Percentiles rank a stretch among this genome's conserved stretches.
These are phyloP conservation scores for Nakaseomyces sp. DNA, from an alignment of 1,139 yeast species.

Conservation along the genomic window DNA sequence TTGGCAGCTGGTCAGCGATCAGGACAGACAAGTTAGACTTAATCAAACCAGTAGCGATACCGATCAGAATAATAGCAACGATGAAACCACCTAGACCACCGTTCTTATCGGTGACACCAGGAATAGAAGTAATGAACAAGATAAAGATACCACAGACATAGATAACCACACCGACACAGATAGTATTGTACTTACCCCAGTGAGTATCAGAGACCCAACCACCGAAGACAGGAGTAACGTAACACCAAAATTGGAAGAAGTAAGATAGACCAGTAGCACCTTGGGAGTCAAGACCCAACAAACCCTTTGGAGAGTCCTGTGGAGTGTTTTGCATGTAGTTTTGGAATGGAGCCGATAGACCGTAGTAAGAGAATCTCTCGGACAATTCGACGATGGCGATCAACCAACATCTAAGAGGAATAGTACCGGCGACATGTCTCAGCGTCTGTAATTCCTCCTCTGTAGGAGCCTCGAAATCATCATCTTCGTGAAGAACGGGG, in stretches of 20 bases:
- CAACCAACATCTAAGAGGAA: conserved; percentile 45
- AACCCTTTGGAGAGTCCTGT: conserved; percentile 44
- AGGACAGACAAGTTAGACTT: conserved; percentile 72
- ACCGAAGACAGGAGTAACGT: conserved; percentile 69
- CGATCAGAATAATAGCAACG: conserved; percentile 57
- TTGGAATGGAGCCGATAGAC: conserved; percentile 66
- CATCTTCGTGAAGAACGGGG: conserved; percentile 9
- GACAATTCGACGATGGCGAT: conserved; percentile 74
- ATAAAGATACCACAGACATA: conserved; percentile 58
- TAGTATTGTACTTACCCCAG: conserved; percentile 65
- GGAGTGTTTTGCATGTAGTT: conserved; percentile 61
- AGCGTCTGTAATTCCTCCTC: conserved; percentile 25
- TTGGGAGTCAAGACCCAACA: conserved; percentile 49
- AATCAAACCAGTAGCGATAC: conserved; percentile 76
- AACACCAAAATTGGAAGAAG: conserved; percentile 77
- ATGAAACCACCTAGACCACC: conserved; percentile 35
- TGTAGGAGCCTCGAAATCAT: conserved; percentile 23
- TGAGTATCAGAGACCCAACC: conserved; percentile 70
- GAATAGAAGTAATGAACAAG: conserved; percentile 64
- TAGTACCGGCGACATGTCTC: conserved; percentile 24
- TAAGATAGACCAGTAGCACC: conserved; percentile 71
- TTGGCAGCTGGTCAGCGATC: conserved; percentile 65
- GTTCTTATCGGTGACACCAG: conserved; percentile 43
- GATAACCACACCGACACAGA: conserved; percentile 49
- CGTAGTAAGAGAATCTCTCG: conserved; percentile 80